Evolutionary conservation across 805 yeast species (phyloP).

Genomic region (Osmozyma mogii): DNA sequence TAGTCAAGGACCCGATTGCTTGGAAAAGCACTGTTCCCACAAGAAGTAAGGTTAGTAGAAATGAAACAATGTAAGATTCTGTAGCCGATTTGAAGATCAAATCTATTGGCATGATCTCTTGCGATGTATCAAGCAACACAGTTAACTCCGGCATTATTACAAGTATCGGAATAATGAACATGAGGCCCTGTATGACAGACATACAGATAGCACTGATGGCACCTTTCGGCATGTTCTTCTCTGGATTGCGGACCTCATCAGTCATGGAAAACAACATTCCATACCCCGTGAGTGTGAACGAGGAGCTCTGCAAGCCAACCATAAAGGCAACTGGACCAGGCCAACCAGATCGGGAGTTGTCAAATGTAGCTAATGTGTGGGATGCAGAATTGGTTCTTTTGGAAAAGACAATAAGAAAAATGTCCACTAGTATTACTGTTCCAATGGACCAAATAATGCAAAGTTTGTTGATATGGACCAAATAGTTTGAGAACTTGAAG

Average conservation of each 20-base stretch:
- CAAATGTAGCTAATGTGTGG: constrained; percentile 57
- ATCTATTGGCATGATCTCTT: constrained; percentile 72
- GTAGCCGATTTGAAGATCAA: constrained; percentile 67
- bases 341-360: constrained; percentile 71
- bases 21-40: constrained; percentile 68
- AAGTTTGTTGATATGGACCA: constrained; percentile 56
- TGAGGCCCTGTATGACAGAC: constrained; percentile 60
- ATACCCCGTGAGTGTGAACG: constrained; percentile 75
- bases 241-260: constrained; percentile 75
- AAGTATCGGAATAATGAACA: constrained; percentile 65
- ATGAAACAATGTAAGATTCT: constrained; percentile 58
- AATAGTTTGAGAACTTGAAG: constrained; percentile 47
- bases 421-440: constrained; percentile 61
- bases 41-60: constrained; percentile 57
- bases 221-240: constrained; percentile 67
- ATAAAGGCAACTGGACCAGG: constrained; percentile 62
- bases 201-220: constrained; percentile 57
- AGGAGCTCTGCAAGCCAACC: constrained; percentile 71
- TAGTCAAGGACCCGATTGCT: constrained; percentile 71
- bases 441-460: constrained; percentile 73
- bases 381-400: constrained; percentile 50
- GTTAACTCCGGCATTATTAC: constrained; percentile 63
- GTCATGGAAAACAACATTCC: constrained; percentile 77
- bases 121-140: constrained; percentile 45
- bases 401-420: constrained; percentile 51